Evolutionary conservation across 2,329 filamentous ascomycete species (phyloP).

Genomic region (Fusarium longipes): DNA sequence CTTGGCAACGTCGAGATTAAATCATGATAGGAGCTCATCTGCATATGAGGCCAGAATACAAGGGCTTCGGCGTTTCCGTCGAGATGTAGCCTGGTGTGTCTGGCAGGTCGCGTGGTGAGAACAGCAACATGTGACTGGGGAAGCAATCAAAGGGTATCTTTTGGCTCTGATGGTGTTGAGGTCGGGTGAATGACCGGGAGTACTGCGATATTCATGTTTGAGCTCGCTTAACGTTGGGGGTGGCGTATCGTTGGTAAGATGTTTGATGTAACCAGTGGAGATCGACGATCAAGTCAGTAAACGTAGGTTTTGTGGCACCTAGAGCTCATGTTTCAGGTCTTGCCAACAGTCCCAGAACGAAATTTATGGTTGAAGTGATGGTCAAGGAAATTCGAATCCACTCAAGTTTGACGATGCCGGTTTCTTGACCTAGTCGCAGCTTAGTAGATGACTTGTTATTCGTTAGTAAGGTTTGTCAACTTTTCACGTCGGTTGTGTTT

Average conservation of each 20-base stretch:
- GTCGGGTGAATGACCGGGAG: not conserved
- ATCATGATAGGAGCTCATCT: not conserved
- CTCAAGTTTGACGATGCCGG: not conserved
- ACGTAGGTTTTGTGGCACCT: slow-evolving; percentile 3
- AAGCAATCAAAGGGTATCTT: not conserved
- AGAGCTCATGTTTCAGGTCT: slow-evolving; percentile 1
- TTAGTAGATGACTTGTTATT: not conserved
- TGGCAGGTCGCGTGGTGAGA: slow-evolving; percentile 9
- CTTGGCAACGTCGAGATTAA: slow-evolving; percentile 17
- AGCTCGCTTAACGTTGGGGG: slow-evolving; percentile 11
- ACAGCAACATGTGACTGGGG: slow-evolving; percentile 8
- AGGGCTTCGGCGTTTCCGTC: slow-evolving; percentile 13
- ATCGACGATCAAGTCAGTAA: slow-evolving; percentile 17
- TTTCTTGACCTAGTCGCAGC: not conserved
- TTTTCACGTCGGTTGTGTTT: not conserved
- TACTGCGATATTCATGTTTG: not conserved
- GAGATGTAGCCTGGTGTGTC: not conserved
- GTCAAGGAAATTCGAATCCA: not conserved
- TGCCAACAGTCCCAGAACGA: not conserved
- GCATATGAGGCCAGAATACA: slow-evolving; percentile 31
- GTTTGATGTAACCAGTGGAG: slow-evolving; percentile 21
- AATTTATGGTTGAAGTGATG: not conserved
- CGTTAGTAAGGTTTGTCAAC: not conserved
- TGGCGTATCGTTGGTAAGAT: slow-evolving; percentile 7
- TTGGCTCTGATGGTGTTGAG: slow-evolving; percentile 12